phyloP scores from a whole-genome alignment of 805 yeast species.

The Starmerella sirachaensis region DNA sequence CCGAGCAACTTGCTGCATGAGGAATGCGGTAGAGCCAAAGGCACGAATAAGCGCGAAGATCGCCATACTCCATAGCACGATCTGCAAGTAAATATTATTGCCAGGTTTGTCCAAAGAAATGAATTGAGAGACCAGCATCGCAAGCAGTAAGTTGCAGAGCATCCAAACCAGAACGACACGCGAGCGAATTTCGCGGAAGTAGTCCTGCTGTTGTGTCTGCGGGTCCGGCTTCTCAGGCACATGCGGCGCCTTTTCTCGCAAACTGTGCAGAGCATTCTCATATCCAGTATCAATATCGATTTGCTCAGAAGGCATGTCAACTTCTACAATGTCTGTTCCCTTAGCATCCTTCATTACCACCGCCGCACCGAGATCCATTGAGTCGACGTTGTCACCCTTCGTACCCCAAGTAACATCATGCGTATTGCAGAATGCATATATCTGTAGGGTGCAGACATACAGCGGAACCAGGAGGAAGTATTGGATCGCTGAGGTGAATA shows the following conservation, averaged over 20 bases:
- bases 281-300: slow-evolving; percentile 73
- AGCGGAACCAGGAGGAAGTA: slow-evolving; percentile 84
- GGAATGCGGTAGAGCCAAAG: slow-evolving; percentile 62
- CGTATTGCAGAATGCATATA: slow-evolving; percentile 93
- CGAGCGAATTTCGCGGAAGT: slow-evolving; percentile 89
- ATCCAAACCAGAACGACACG: slow-evolving; percentile 95
- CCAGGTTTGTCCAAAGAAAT: slow-evolving; percentile 54
- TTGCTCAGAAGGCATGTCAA: slow-evolving; percentile 59
- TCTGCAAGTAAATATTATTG: slow-evolving; percentile 63
- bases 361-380: slow-evolving; percentile 64
- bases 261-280: slow-evolving; percentile 58
- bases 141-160: slow-evolving; percentile 63
- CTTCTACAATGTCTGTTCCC: slow-evolving; percentile 73
- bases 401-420: slow-evolving; percentile 99
- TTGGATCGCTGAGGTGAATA: slow-evolving; percentile 73
- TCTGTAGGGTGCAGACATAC: slow-evolving; percentile 82
- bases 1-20: slow-evolving; percentile 33
- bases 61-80: slow-evolving; percentile 89
- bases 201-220: slow-evolving; percentile 47
- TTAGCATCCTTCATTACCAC: slow-evolving; percentile 61
- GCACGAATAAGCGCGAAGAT: slow-evolving; percentile 72
- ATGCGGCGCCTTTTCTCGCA: slow-evolving; percentile 56
- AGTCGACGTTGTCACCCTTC: slow-evolving; percentile 75
- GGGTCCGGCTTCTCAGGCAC: slow-evolving; percentile 35
- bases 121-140: slow-evolving; percentile 80